Evolutionary conservation across 1,284 basidiomycete species (phyloP).

Genomic region (Puccinia sorghi): DNA sequence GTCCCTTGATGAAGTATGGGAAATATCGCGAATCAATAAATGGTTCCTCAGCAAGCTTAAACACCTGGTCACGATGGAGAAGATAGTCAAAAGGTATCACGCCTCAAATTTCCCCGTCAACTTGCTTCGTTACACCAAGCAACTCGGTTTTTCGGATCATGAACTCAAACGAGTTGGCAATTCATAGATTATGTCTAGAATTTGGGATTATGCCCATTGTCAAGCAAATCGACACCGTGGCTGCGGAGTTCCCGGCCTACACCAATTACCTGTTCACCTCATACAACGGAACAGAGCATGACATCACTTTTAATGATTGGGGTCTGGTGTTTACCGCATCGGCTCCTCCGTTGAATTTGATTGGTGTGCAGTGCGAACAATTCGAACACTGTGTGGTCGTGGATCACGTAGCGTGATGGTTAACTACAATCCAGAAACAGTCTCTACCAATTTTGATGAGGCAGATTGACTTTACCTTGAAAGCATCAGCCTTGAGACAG

Average conservation of each 20-base stretch:
- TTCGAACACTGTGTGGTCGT: constrained; percentile 87
- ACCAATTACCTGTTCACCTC: constrained; percentile 99
- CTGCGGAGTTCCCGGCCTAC: no score
- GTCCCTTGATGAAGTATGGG: constrained; percentile 91
- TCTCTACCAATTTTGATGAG: constrained; percentile 98
- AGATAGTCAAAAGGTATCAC: constrained; percentile 62
- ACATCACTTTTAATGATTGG: constrained; percentile 87
- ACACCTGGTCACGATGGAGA: constrained; percentile 78
- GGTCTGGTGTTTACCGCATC: constrained; percentile 97
- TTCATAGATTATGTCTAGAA: constrained; percentile 83
- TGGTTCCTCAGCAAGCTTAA: constrained; percentile 94
- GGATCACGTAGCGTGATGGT: constrained; percentile 98
- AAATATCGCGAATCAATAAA: constrained; percentile 95
- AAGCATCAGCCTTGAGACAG: constrained; percentile 94
- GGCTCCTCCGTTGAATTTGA: constrained; percentile 99
- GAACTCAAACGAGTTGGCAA: constrained; percentile 82
- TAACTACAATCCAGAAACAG: constrained; percentile 99
- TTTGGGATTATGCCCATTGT: constrained; percentile 81
- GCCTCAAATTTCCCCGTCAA: no score
- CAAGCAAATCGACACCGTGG: constrained; percentile 99
- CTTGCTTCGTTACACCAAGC: no score
- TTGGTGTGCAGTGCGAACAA: constrained; percentile 98
- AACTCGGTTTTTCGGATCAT: constrained; percentile 95
- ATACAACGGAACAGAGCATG: constrained; percentile 91
- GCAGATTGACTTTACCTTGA: constrained; percentile 98